These are phyloP conservation scores for Pythium diclinum DNA, from an alignment of 352 stramenopile species.

Conservation along the genomic window DNA sequence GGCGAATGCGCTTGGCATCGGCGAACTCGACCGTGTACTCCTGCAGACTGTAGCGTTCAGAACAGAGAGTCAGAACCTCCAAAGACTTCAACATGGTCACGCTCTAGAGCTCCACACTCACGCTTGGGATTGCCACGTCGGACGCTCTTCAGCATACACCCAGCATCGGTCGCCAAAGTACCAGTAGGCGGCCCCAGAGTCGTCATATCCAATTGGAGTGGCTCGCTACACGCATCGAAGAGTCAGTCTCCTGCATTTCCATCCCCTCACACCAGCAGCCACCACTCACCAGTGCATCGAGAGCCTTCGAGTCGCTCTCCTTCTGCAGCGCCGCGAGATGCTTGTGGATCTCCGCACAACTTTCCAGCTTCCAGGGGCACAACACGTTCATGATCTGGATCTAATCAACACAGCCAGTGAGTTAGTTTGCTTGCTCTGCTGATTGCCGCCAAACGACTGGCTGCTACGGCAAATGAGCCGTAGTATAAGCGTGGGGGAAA, in stretches of 20 bases:
- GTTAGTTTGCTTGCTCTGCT: no score
- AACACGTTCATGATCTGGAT: conserved; percentile 76
- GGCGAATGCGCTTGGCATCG: conserved; percentile 65
- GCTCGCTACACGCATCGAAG: conserved; percentile 33
- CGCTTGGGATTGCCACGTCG: conserved; percentile 48
- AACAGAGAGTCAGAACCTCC: neutral
- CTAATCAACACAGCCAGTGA: conserved; percentile 25
- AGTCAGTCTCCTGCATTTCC: neutral
- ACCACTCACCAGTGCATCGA: conserved; percentile 55
- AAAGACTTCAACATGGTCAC: neutral
- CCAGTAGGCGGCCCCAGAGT: conserved; percentile 76
- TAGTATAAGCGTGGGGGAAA: neutral
- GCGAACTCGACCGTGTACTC: conserved; percentile 71
- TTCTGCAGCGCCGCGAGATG: conserved; percentile 62
- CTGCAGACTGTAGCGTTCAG: neutral
- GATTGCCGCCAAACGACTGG: no score
- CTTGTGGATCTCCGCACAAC: conserved; percentile 74
- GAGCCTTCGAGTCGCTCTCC: conserved; percentile 53
- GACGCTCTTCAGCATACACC: conserved; percentile 80
- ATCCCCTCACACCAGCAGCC: neutral
- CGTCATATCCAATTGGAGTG: conserved; percentile 69
- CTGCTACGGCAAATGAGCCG: neutral
- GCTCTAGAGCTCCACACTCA: conserved; percentile 2
- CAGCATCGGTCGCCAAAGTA: conserved; percentile 85
- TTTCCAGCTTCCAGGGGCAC: conserved; percentile 81